phyloP scores from a whole-genome alignment of 2,329 filamentous ascomycete genomes.

The Colletotrichum phormii region DNA sequence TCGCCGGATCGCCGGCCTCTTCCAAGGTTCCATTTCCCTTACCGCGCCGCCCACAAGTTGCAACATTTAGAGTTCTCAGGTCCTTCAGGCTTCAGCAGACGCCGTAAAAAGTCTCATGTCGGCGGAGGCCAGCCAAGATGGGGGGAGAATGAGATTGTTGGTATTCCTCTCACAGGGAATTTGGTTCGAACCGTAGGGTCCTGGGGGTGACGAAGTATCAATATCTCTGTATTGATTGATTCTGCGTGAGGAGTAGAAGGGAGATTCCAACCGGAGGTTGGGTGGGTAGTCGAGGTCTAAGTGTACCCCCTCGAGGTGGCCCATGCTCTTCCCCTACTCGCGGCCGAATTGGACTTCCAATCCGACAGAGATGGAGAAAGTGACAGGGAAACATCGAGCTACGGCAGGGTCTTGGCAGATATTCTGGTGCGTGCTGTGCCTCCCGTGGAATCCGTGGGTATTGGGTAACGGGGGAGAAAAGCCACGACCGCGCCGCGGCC shows the following conservation, averaged over 20 bases:
- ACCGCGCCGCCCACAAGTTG: neutral
- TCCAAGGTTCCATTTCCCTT: neutral
- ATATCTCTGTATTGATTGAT: no score
- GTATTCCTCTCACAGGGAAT: no score
- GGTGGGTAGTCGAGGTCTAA: no score
- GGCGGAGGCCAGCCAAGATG: neutral
- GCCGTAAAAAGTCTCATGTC: conserved; percentile 3
- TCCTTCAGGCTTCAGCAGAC: neutral
- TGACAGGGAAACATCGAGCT: conserved; percentile 5
- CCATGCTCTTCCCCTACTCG: no score
- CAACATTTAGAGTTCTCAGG: neutral
- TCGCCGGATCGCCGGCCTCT: conserved; percentile 8
- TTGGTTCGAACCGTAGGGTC: no score
- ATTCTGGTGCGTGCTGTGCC: neutral
- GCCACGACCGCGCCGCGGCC: conserved; percentile 13
- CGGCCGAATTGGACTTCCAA: no score
- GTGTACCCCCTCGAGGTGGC: no score
- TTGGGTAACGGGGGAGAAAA: neutral
- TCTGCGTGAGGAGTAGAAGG: no score
- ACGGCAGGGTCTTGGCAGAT: conserved; percentile 17
- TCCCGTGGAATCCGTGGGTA: conserved; percentile 22
- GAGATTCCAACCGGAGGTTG: no score
- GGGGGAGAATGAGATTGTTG: no score
- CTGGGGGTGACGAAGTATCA: no score
- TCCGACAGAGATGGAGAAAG: neutral